Conservation (phyloP, 2,329 filamentous ascomycete genomes). For the Davidsoniella virescens region DNA sequence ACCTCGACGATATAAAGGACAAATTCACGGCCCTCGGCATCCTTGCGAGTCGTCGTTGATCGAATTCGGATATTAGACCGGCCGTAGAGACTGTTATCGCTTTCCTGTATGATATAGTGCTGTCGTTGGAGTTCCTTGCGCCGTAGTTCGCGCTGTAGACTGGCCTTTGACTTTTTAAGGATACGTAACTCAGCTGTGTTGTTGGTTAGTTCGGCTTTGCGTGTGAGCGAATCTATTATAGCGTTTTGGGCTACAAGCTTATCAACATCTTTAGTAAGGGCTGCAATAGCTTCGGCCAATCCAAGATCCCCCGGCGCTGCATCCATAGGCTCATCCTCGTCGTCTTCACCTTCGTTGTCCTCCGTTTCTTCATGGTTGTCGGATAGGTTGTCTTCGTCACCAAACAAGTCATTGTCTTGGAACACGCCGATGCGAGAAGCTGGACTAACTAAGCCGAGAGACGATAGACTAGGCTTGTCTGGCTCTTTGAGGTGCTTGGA, state of each 20-base stretch:
- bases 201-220: constrained; percentile 92
- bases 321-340: constrained; percentile 75
- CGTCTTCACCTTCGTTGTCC: constrained; percentile 36
- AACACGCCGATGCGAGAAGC: constrained; percentile 85
- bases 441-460: constrained; percentile 75
- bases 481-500: constrained; percentile 27
- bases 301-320: constrained; percentile 90
- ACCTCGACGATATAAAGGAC: constrained; percentile 91
- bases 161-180: constrained; percentile 82
- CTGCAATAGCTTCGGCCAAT: constrained; percentile 79
- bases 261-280: constrained; percentile 79
- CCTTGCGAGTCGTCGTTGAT: constrained; percentile 78
- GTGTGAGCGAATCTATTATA: constrained; percentile 77
- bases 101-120: constrained; percentile 94
- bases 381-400: constrained; percentile 68
- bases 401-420: constrained; percentile 81
- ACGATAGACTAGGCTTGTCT: constrained; percentile 74
- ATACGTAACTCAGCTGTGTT: constrained; percentile 89
- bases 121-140: constrained; percentile 91
- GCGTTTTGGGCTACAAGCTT: constrained; percentile 74
- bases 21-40: constrained; percentile 85
- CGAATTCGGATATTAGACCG: constrained; percentile 81
- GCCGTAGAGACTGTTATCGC: constrained; percentile 90
- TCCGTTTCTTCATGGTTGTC: constrained; percentile 69
- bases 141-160: constrained; percentile 78